phyloP scores from a whole-genome alignment of 805 yeast genomes.

The Wilhelminamyces savonicus region DNA sequence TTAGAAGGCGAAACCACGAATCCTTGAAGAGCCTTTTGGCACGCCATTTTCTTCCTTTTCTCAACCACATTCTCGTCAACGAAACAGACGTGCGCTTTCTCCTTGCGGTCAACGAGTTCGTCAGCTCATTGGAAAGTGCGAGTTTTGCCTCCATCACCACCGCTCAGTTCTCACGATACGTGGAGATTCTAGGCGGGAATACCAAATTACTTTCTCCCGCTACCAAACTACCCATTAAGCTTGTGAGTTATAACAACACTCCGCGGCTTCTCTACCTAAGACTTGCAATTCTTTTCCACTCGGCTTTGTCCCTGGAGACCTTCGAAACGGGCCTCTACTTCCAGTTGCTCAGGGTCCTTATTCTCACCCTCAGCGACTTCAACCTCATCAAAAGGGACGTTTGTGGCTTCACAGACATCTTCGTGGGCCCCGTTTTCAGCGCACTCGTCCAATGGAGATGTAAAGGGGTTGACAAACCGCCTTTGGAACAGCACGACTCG shows the following conservation, averaged over 20 bases:
- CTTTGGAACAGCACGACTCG: not conserved
- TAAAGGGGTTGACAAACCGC: not conserved
- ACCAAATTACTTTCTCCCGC: too few species aligned
- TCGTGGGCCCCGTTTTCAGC: constrained; percentile 13
- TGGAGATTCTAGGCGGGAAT: too few species aligned
- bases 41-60: constrained; percentile 1
- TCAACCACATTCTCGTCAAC: constrained; percentile 4
- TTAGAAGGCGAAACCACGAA: not conserved
- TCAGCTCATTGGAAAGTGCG: not conserved
- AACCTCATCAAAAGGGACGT: constrained; percentile 15
- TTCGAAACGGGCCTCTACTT: not conserved
- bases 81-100: constrained; percentile 1
- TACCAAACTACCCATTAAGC: constrained; percentile 11
- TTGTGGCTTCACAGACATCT: constrained; percentile 6
- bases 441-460: constrained; percentile 1
- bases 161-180: too few species aligned
- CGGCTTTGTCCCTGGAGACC: constrained; percentile 1
- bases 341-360: constrained; percentile 6
- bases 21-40: not conserved
- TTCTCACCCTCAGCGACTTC: constrained; percentile 20
- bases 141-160: too few species aligned
- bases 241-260: constrained; percentile 14
- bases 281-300: constrained; percentile 12
- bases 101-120: not conserved
- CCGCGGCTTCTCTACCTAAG: constrained; percentile 9